Conservation (phyloP, 352 stramenopile species). For the Phytophthora tubulina region DNA sequence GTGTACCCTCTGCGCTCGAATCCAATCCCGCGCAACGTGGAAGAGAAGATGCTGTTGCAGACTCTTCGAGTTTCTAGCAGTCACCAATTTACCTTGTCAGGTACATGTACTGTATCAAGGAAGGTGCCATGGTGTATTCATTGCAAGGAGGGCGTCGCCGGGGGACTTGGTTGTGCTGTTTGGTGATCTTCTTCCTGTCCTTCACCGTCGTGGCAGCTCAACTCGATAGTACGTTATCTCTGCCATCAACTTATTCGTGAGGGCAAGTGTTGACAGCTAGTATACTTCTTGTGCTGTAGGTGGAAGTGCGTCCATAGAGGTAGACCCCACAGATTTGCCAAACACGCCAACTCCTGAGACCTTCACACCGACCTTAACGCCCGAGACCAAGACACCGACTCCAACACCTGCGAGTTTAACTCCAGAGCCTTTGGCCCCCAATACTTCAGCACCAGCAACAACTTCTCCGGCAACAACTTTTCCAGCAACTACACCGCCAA, state of each 20-base stretch:
- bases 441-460: not conserved
- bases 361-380: not conserved
- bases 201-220: not conserved
- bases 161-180: not conserved
- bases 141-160: not conserved
- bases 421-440: not conserved
- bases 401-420: not conserved
- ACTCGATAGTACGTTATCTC: not conserved
- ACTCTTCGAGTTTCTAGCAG: not conserved
- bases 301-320: constrained; percentile 1
- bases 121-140: constrained; percentile 3
- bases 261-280: not conserved
- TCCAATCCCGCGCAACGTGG: not conserved
- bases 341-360: not conserved
- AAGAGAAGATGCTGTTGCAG: not conserved
- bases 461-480: constrained; percentile 4
- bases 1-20: too few relatives aligned
- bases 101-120: not conserved
- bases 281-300: not conserved
- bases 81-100: constrained; percentile 2
- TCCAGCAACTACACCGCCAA: not conserved
- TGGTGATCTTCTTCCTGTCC: not conserved
- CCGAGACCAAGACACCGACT: not conserved
- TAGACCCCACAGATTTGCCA: constrained; percentile 1
- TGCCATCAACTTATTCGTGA: not conserved